phyloP scores from a whole-genome alignment of 2,329 filamentous ascomycete species.

The Bipolaris bicolor region DNA sequence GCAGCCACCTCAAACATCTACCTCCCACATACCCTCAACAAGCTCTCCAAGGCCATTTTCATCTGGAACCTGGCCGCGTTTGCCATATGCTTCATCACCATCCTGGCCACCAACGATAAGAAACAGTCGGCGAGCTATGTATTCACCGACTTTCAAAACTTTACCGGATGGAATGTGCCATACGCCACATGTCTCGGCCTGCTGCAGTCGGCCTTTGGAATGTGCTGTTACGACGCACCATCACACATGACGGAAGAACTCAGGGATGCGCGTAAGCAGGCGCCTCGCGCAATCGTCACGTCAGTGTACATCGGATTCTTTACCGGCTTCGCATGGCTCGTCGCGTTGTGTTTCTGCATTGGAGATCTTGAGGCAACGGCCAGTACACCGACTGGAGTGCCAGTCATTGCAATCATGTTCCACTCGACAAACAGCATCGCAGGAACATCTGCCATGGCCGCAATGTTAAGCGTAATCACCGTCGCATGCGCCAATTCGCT shows the following conservation, averaged over 20 bases:
- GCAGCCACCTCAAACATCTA: conserved; percentile 58
- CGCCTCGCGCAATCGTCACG: conserved; percentile 53
- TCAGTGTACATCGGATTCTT: conserved; percentile 50
- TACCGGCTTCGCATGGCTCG: conserved; percentile 49
- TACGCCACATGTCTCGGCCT: conserved; percentile 62
- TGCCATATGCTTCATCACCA: conserved; percentile 58
- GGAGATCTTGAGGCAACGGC: conserved; percentile 55
- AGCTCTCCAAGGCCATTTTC: conserved; percentile 57
- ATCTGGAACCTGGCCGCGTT: conserved; percentile 63
- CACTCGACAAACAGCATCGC: conserved; percentile 55
- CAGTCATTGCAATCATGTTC: conserved; percentile 61
- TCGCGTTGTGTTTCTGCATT: conserved; percentile 51
- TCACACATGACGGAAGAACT: conserved; percentile 64
- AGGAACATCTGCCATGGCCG: conserved; percentile 54
- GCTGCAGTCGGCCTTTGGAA: conserved; percentile 61
- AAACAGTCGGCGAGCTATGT: conserved; percentile 63
- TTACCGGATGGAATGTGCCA: conserved; percentile 58
- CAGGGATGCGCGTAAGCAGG: conserved; percentile 57
- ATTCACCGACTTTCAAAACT: conserved; percentile 61
- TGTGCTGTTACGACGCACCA: conserved; percentile 60
- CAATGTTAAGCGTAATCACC: conserved; percentile 58
- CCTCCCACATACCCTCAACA: conserved; percentile 58
- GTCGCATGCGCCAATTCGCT: conserved; percentile 55
- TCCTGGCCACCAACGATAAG: conserved; percentile 61
- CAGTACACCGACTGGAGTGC: conserved; percentile 55